Conservation (phyloP, 345 rosid species). For the Melaleuca alternifolia region DNA sequence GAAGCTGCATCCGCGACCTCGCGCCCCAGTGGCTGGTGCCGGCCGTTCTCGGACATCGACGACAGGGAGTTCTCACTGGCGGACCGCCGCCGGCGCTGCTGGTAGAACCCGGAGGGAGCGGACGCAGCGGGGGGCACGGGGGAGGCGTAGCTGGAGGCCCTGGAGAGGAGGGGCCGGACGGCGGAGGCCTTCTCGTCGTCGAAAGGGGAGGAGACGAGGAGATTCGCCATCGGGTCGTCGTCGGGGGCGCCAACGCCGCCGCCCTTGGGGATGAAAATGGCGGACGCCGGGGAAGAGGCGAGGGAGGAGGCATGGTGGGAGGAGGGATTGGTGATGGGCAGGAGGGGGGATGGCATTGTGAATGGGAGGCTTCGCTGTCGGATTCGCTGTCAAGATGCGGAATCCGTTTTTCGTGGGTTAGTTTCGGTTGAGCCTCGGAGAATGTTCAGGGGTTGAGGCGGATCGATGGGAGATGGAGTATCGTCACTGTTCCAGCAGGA, state of each 20-base stretch:
- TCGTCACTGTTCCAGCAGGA: not conserved
- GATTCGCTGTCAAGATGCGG: not conserved
- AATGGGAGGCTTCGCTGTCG: not conserved
- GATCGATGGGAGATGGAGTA: not conserved
- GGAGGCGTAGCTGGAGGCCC: slow-evolving; percentile 38
- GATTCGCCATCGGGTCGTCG: slow-evolving; percentile 34
- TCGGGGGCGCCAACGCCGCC: not conserved
- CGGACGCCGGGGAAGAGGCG: not conserved
- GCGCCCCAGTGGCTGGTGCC: slow-evolving; percentile 22
- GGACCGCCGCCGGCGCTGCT: slow-evolving; percentile 51
- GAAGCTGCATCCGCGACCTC: slow-evolving; percentile 59
- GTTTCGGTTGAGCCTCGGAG: not conserved
- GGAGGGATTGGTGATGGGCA: not conserved
- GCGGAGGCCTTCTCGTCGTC: slow-evolving; percentile 24
- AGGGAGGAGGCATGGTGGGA: not conserved
- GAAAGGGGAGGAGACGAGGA: slow-evolving; percentile 40
- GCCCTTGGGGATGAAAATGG: not conserved
- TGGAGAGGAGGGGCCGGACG: slow-evolving; percentile 41
- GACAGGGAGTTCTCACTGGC: slow-evolving; percentile 48
- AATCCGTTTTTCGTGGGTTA: not conserved
- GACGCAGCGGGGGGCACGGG: not conserved
- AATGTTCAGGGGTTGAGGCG: not conserved
- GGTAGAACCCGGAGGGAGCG: slow-evolving; percentile 10
- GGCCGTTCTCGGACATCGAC: slow-evolving; percentile 22
- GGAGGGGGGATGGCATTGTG: slow-evolving; percentile 7